These are phyloP conservation scores for Colletotrichum tabaci DNA, from an alignment of 2,329 filamentous ascomycete species.

Conservation along the genomic window DNA sequence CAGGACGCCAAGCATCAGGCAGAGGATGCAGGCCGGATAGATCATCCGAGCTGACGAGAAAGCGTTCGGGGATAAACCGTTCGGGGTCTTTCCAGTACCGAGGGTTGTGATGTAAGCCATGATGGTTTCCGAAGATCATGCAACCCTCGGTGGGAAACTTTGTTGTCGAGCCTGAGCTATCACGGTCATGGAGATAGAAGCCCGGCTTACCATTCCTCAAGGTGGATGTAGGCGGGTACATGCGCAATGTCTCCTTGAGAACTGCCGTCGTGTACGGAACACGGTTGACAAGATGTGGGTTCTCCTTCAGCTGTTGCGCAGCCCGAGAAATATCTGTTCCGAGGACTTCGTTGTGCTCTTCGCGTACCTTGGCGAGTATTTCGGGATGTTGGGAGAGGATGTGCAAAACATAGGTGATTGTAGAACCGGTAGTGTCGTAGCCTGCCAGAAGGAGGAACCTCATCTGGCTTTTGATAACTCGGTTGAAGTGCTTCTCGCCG, in stretches of 20 bases:
- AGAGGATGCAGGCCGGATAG: conserved; percentile 14
- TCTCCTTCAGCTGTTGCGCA: conserved; percentile 55
- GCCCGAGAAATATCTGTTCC: conserved; percentile 56
- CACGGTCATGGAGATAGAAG: conserved; percentile 13
- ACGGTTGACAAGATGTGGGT: conserved; percentile 63
- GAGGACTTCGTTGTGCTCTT: conserved; percentile 59
- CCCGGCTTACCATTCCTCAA: conserved; percentile 44
- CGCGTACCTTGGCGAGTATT: conserved; percentile 46
- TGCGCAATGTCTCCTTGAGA: conserved; percentile 55
- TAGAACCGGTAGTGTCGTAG: conserved; percentile 51
- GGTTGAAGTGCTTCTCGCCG: conserved; percentile 10
- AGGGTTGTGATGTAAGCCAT: conserved; percentile 24
- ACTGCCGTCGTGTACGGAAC: conserved; percentile 65
- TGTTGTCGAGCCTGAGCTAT: not conserved
- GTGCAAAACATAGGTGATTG: conserved; percentile 46
- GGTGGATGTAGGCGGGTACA: conserved; percentile 52
- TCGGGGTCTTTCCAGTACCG: conserved; percentile 24
- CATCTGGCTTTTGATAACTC: conserved; percentile 44
- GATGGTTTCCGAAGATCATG: conserved; percentile 28
- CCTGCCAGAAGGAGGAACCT: conserved; percentile 52
- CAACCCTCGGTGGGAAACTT: conserved; percentile 23
- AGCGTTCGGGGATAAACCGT: conserved; percentile 14
- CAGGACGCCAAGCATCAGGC: conserved; percentile 26
- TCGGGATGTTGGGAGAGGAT: conserved; percentile 44
- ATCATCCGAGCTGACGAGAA: conserved; percentile 1